Conservation (phyloP, 2,329 filamentous ascomycete genomes). For the Phialophora chinensis region DNA sequence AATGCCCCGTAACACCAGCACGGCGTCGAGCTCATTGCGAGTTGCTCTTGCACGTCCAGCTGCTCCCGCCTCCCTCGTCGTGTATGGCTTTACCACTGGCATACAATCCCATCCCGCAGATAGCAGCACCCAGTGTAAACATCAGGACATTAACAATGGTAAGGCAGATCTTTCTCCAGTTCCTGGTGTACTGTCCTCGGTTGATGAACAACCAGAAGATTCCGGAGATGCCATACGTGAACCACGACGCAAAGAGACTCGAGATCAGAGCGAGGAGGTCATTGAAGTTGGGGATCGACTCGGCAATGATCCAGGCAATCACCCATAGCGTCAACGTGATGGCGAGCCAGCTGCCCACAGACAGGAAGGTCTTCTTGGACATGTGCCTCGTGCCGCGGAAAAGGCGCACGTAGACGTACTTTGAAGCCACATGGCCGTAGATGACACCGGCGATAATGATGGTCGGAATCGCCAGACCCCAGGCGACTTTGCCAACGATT, state of each 20-base stretch:
- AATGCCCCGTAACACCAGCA: background rate
- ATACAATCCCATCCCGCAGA: conserved; percentile 51
- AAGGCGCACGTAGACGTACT: conserved; percentile 69
- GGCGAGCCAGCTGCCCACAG: conserved; percentile 63
- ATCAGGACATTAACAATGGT: conserved; percentile 32
- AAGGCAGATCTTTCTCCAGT: conserved; percentile 42
- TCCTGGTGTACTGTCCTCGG: conserved; percentile 43
- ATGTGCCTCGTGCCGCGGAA: conserved; percentile 66
- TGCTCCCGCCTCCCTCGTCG: conserved; percentile 43
- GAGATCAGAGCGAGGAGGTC: conserved; percentile 68
- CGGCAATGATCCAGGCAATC: conserved; percentile 70
- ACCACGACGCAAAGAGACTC: conserved; percentile 71
- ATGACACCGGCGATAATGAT: conserved; percentile 75
- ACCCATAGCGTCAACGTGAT: conserved; percentile 64
- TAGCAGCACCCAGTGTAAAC: conserved; percentile 26
- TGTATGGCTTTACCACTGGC: conserved; percentile 49
- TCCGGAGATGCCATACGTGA: conserved; percentile 56
- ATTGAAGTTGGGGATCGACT: conserved; percentile 72
- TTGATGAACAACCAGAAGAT: conserved; percentile 48
- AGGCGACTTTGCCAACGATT: conserved; percentile 67
- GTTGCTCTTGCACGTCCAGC: conserved; percentile 50
- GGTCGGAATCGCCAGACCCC: conserved; percentile 71
- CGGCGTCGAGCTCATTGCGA: conserved; percentile 22
- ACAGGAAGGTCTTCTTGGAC: conserved; percentile 56
- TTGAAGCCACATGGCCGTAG: conserved; percentile 69